Evolutionary conservation across 1,284 basidiomycete species (phyloP), one percentile per base, ranked within the genome.

Genomic region (Testicularia cyperi): DNA sequence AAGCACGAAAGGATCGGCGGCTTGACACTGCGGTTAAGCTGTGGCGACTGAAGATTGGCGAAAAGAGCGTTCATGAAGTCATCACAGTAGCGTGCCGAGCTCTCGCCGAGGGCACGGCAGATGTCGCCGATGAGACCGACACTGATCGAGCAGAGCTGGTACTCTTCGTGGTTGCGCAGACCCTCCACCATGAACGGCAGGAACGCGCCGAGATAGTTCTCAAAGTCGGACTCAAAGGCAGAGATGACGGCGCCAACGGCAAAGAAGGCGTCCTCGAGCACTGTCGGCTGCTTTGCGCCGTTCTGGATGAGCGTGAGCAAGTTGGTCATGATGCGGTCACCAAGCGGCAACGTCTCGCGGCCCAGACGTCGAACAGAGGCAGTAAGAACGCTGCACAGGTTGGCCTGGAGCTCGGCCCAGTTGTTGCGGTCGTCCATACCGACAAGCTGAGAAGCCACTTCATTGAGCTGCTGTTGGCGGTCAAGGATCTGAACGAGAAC

Each of bases 361-460:
- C 84, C 85, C 35, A 96, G 82, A 78, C 92, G 88, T n/a, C 72
- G 64, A 14, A 74, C 65, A 19, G 60, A 53, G 7, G 73, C 69
- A 57, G 68, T 72, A 6, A 71, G 38, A 14, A 74, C 72, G 35
- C 87, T 87, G 78, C 92, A 96, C 71, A 97, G 84, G 79, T 94
- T 95, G 79, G 90, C 88, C 78, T 97, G 92, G 30, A 99, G 82
- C 78, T 99, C 94, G 75, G 92, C 94, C 91, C 94, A 97, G 81
- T 97, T 98, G 79, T 94, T 94, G 64, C 90, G 85, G 77, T 99
- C 94, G 78, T 99, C 94, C 31, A 87, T 82, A 39, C 94, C 95
- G 33, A 99, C 81, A 40, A 98, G 88, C 80, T 98, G 94, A 30
- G 39, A 40, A 6, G 65, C 68, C 79, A 97, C 84, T 41, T 79